A percentile compares a stretch with the other conserved stretches of the same genome.
phyloP scores from a whole-genome alignment of 176 grass and related monocot species.

The Cenchrus purpureus region DNA sequence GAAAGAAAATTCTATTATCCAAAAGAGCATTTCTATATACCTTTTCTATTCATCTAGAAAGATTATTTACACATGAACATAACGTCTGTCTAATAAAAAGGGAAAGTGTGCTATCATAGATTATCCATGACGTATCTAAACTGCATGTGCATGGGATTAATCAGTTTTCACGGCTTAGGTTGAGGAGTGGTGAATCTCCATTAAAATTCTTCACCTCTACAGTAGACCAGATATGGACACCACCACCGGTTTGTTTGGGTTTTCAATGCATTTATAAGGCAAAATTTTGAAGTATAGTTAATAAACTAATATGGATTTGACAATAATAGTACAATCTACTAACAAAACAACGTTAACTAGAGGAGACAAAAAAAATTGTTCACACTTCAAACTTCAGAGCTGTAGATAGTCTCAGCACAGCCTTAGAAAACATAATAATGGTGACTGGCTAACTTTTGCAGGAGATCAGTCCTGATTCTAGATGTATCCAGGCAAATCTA shows the following conservation, averaged over 20 bases:
- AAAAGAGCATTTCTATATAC: background rate
- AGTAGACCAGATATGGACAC: background rate
- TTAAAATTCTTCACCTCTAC: background rate
- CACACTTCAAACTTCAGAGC: background rate
- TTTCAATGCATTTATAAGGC: background rate
- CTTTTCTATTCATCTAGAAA: background rate
- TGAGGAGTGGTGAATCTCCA: constrained; percentile 1
- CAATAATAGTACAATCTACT: background rate
- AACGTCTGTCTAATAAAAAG: background rate
- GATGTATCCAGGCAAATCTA: background rate
- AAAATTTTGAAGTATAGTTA: background rate
- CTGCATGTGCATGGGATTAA: background rate
- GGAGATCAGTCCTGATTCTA: background rate
- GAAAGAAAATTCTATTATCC: background rate
- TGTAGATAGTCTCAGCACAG: background rate
- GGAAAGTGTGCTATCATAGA: background rate
- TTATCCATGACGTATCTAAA: background rate
- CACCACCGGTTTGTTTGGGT: background rate
- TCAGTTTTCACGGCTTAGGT: background rate
- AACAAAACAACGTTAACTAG: background rate
- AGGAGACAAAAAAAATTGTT: background rate
- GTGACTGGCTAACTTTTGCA: background rate
- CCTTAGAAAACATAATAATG: constrained; percentile 3
- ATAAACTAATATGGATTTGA: constrained; percentile 9
- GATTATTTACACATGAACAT: background rate